These are phyloP conservation scores for Lindgomyces ingoldianus DNA, from an alignment of 495 filamentous ascomycete species.

Conservation along the genomic window DNA sequence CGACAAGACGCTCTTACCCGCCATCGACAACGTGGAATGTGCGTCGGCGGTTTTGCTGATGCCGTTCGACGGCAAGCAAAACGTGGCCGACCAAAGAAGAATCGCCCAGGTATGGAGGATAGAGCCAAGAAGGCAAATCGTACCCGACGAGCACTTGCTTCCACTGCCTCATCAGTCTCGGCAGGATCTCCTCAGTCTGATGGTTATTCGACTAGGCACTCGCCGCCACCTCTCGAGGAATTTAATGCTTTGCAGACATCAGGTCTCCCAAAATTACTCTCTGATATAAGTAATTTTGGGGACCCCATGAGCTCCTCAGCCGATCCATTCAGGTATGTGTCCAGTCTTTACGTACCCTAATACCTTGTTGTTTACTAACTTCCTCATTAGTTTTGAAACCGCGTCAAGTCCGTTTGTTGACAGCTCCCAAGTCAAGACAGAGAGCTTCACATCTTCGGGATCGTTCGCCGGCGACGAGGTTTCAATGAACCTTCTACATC, in stretches of 20 bases:
- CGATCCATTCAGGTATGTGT: constrained; percentile 33
- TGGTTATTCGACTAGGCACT: constrained; percentile 8
- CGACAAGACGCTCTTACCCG: constrained; percentile 92
- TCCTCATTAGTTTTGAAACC: constrained; percentile 19
- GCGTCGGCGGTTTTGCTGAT: constrained; percentile 73
- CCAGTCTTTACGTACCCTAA: neutral
- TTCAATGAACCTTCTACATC: constrained; percentile 29
- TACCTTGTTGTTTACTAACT: neutral
- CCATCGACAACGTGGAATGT: constrained; percentile 92
- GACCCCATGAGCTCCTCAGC: constrained; percentile 25
- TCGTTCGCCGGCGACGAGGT: constrained; percentile 23
- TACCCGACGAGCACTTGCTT: constrained; percentile 32
- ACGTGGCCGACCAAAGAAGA: constrained; percentile 48
- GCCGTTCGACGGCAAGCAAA: constrained; percentile 41
- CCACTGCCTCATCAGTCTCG: constrained; percentile 31
- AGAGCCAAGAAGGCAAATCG: constrained; percentile 40
- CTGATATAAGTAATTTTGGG: constrained; percentile 24
- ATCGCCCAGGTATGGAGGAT: constrained; percentile 44
- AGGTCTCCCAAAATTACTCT: constrained; percentile 7
- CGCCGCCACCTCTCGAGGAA: constrained; percentile 19
- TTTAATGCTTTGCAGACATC: constrained; percentile 5
- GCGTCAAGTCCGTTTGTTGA: constrained; percentile 23
- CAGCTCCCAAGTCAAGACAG: constrained; percentile 3
- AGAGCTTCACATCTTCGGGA: constrained; percentile 25
- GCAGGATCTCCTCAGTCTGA: constrained; percentile 30